Base-by-base conservation (phyloP, 1,284 basidiomycete species). In the Takashimella tepidaria region DNA sequence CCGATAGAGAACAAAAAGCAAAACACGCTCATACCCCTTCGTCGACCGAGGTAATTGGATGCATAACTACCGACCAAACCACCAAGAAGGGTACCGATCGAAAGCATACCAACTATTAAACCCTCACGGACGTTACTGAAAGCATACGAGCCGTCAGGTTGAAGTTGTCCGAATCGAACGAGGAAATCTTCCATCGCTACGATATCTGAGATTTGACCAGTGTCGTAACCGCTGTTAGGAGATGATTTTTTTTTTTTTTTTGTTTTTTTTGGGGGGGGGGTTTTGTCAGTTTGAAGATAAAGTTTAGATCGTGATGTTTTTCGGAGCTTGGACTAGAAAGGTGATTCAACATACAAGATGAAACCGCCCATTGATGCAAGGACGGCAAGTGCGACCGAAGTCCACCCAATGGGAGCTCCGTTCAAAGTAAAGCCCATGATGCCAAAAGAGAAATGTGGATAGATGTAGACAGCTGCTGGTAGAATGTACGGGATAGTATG, bases 181-280 rank as follows among this genome's bases (percentile, higher is more conserved):
- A 58, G 25, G 49, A 63, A 62, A 41, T 62, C 61, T 72, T 79
- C 63, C 85, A 90, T 88, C 66, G 87, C 76, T 19, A 87, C 76
- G 57, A 89, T 84, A 67, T 87, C 85, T 27, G 82, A 83, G 58
- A 89, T 88, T 70, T 88, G 86, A 42, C 87, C 87, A 1, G 86
- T 87, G 69, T 86, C 86, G 62, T 85, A 86, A 20, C 51, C 46
- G 22, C n/a, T 47, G 24, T 13, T 12, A 12, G 40, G 19, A 21
- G 8, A 26, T 12, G 20, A 37, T n/a, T n/a, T n/a, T n/a, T n/a
- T n/a, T n/a, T n/a, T n/a, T n/a, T n/a, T n/a, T n/a, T n/a, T n/a
- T n/a, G n/a, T n/a, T n/a, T n/a, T n/a, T n/a, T n/a, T n/a, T n/a
- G n/a, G n/a, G n/a, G n/a, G n/a, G n/a, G n/a, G n/a, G n/a, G n/a